phyloP scores from a whole-genome alignment of 768 basidiomycete species.

The Hebeloma cylindrosporum region DNA sequence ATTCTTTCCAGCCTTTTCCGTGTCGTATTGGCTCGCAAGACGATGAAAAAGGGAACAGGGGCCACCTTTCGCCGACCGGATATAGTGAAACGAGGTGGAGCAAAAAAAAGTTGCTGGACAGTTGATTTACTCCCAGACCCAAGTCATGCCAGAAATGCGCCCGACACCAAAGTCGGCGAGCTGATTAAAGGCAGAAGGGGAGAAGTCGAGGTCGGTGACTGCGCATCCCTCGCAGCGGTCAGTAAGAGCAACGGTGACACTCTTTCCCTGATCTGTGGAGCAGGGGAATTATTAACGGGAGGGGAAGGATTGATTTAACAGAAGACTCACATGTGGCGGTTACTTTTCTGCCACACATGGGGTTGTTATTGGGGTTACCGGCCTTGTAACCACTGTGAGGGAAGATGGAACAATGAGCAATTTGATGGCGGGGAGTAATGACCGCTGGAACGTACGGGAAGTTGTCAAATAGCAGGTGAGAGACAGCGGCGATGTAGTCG shows the following conservation, averaged over 20 bases:
- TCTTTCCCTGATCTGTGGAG: conserved; percentile 49
- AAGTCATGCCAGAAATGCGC: conserved; percentile 49
- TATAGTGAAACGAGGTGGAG: conserved; percentile 7
- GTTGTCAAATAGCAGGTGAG: conserved; percentile 51
- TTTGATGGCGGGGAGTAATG: conserved; percentile 1
- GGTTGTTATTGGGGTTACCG: conserved; percentile 72
- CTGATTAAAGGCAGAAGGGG: conserved; percentile 51
- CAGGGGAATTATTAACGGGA: conserved; percentile 10
- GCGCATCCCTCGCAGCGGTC: conserved; percentile 67
- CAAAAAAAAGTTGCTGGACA: conserved; percentile 5
- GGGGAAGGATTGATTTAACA: conserved; percentile 2
- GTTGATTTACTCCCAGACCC: conserved; percentile 46
- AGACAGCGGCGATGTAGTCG: conserved; percentile 60
- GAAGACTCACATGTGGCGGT: conserved; percentile 43
- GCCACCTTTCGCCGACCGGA: conserved; percentile 23
- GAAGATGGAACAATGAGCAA: conserved; percentile 3
- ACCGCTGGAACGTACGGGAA: conserved; percentile 50
- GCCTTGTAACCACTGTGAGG: conserved; percentile 50
- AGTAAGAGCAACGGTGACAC: conserved; percentile 46
- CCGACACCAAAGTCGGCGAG: conserved; percentile 49
- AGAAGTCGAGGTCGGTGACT: conserved; percentile 58
- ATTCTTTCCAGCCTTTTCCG: conserved; percentile 21
- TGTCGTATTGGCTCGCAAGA: conserved; percentile 19
- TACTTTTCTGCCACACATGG: conserved; percentile 59
- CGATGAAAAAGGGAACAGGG: conserved; percentile 20